Evolutionary conservation across 208 protist species (phyloP), one percentile per base, ranked within the genome.

Genomic region (Herpetomonas samuelpessoai): DNA sequence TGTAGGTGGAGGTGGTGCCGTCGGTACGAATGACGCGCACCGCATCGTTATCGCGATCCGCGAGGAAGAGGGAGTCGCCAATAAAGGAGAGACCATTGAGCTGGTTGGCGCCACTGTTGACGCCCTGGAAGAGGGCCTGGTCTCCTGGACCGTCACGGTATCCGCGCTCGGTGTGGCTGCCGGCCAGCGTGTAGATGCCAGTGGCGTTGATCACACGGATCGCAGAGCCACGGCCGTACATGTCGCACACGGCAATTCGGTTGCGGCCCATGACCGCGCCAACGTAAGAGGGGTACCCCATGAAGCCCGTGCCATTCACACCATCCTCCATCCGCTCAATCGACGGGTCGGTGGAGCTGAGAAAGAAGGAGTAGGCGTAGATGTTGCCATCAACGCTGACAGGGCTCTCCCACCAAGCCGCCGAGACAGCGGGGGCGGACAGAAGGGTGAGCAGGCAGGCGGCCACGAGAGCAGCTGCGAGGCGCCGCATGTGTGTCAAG

Each of bases 41-140:
- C 18, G 31, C 38, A 54, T 84, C 81, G 64, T 88, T 87, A 46
- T 39, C 25, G 10, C 68, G 77, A 55, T 93, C 86, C n/a, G 81
- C 77, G 18, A 90, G 47, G 49, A 66, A 80, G 31, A 68, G 47
- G 21, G 31, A 27, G 26, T 58, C 60, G 21, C 25, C 30, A 2
- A 61, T 31, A 62, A 71, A 76, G 10, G 51, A 41, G 14, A 80
- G 55, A 22, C 63, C 58, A 26, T 55, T 65, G 9, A 41, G 14
- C 35, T 14, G 6, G 6, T 41, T 14, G 45, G 64, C 65, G 19
- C 58, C 57, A 1, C 47, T 55, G 14, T 47, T 60, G 38, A 27
- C 62, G 26, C 74, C 74, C 12, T 62, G 48, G 35, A 91, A 88
- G 30, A 21, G 64, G 3, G 80, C 62, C 0, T 47, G 25, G 14